Percentiles rank a stretch among this genome's conserved stretches.
phyloP scores from a whole-genome alignment of 179 eudicot species.

The Patellifolia procumbens region DNA sequence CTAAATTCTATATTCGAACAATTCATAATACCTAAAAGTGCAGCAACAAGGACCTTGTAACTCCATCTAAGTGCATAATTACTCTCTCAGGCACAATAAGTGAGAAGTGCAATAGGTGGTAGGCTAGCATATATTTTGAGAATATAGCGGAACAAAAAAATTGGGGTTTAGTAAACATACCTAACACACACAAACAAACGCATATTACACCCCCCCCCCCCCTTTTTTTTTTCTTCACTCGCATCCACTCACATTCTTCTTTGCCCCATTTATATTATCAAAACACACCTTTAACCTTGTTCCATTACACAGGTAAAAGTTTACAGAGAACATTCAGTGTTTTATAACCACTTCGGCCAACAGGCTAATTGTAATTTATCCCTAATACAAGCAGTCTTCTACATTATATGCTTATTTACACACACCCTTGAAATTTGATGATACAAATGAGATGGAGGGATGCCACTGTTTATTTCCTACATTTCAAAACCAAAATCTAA shows the following conservation, averaged over 20 bases:
- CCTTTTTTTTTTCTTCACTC: not conserved
- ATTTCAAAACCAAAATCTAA: conserved; percentile 29
- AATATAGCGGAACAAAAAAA: not conserved
- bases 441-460: not conserved
- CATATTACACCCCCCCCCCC: too few species aligned
- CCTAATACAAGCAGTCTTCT: not conserved
- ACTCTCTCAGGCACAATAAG: not conserved
- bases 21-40: not conserved
- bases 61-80: not conserved
- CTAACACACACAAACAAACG: not conserved
- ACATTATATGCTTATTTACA: not conserved
- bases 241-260: not conserved
- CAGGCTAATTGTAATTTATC: too few species aligned
- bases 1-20: not conserved
- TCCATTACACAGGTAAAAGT: not conserved
- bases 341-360: not conserved
- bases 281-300: not conserved
- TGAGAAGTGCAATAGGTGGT: not conserved
- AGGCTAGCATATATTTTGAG: not conserved
- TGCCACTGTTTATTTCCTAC: not conserved
- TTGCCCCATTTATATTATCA: not conserved
- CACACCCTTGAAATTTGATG: too few species aligned
- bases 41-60: not conserved
- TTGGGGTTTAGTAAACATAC: not conserved
- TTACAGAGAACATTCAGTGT: not conserved